Evolutionary conservation across 192 early-diverging fungal genomes (phyloP).

Genomic region (Coemansia sp.): DNA sequence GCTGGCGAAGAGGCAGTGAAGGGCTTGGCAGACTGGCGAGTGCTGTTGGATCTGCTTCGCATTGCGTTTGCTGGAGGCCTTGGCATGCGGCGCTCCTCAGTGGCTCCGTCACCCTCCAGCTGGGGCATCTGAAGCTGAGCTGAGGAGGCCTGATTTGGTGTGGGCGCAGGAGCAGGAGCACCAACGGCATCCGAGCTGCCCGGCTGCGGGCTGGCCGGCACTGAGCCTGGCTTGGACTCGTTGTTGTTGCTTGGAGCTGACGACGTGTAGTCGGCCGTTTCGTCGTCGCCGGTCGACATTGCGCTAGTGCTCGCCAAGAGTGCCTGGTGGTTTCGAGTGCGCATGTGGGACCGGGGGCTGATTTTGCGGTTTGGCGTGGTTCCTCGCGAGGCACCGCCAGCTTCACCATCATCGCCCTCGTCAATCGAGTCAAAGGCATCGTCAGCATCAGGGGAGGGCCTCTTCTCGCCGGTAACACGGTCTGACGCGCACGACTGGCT

Average conservation of each 20-base stretch:
- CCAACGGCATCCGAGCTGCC: not conserved
- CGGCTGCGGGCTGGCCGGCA: slow-evolving; percentile 18
- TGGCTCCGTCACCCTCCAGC: not conserved
- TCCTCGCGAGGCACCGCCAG: not conserved
- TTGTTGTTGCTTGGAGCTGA: slow-evolving; percentile 43
- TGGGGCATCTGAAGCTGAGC: not conserved
- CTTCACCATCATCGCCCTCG: slow-evolving; percentile 7
- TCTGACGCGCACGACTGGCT: slow-evolving; percentile 5
- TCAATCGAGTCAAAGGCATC: slow-evolving; percentile 28
- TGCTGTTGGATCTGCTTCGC: slow-evolving; percentile 17
- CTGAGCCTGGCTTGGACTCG: slow-evolving; percentile 11
- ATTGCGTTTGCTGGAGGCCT: slow-evolving; percentile 17
- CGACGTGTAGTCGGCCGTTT: slow-evolving; percentile 52
- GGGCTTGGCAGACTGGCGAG: slow-evolving; percentile 5
- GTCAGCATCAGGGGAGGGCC: slow-evolving; percentile 34
- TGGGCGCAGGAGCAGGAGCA: not conserved
- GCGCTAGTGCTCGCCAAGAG: slow-evolving; percentile 29
- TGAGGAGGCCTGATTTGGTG: not conserved
- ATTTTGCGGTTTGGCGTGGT: not conserved
- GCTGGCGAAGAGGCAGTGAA: slow-evolving; percentile 12
- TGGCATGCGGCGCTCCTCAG: not conserved
- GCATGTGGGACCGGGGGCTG: not conserved
- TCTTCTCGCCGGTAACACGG: slow-evolving; percentile 30
- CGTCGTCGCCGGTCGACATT: slow-evolving; percentile 44
- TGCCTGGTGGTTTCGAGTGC: not conserved